A percentile compares a stretch with the other conserved stretches of the same genome.
Conservation (phyloP, 2,329 filamentous ascomycete genomes). For the Graphilbum fragrans region DNA sequence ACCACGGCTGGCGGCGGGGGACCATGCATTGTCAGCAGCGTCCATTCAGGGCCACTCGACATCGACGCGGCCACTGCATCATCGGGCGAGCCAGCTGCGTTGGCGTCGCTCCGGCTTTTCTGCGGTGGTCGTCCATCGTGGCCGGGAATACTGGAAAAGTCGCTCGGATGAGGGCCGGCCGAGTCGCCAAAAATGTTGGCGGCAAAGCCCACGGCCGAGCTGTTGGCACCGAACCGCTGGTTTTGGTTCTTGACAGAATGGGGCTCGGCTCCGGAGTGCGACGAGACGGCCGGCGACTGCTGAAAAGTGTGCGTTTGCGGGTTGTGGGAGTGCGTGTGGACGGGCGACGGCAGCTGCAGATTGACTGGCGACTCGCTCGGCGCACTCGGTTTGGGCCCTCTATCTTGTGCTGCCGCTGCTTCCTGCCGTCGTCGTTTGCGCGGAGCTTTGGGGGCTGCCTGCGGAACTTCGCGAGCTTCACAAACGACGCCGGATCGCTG, state of each 20-base stretch:
- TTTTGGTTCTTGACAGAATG: too few relatives aligned
- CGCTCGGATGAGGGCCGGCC: slow-evolving; percentile 1
- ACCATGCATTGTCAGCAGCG: slow-evolving; percentile 4
- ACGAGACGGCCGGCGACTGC: too few relatives aligned
- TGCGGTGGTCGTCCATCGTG: background rate
- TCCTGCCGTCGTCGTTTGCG: background rate
- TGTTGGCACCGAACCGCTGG: slow-evolving; percentile 7
- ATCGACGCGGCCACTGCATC: background rate
- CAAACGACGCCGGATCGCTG: slow-evolving; percentile 5
- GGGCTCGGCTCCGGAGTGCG: too few relatives aligned
- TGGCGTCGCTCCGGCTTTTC: background rate
- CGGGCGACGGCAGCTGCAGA: too few relatives aligned
- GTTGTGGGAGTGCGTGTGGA: too few relatives aligned
- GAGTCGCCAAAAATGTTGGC: slow-evolving; percentile 6
- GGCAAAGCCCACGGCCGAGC: slow-evolving; percentile 6
- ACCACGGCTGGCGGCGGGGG: slow-evolving; percentile 1
- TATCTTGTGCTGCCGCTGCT: background rate
- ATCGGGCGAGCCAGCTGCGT: background rate
- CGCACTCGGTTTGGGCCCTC: too few relatives aligned
- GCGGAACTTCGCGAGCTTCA: slow-evolving; percentile 1
- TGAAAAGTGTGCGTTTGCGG: too few relatives aligned
- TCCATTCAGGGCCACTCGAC: background rate
- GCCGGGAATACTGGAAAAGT: slow-evolving; percentile 3
- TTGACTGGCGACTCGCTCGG: too few relatives aligned
- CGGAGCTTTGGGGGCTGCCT: background rate